A percentile compares a stretch with the other conserved stretches of the same genome.
phyloP scores from a whole-genome alignment of 2,329 filamentous ascomycete species.

The Colletotrichum scovillei region DNA sequence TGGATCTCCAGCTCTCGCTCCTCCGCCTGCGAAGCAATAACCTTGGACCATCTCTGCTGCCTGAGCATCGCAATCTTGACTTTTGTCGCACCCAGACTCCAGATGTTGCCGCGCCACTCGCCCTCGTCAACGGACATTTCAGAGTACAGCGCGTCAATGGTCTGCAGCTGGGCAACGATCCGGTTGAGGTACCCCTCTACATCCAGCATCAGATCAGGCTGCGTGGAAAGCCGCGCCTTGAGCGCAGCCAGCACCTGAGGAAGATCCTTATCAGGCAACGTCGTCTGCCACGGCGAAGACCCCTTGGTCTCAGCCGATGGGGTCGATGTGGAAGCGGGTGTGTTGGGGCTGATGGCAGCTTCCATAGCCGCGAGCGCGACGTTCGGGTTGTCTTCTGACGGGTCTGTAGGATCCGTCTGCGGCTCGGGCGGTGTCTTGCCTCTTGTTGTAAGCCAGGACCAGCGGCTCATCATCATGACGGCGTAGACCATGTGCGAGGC shows the following conservation, averaged over 20 bases:
- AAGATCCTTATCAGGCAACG: slow-evolving; percentile 40
- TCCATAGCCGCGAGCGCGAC: slow-evolving; percentile 19
- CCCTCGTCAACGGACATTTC: slow-evolving; percentile 44
- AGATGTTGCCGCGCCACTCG: slow-evolving; percentile 56
- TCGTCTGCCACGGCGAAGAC: not conserved
- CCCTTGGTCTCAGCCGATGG: not conserved
- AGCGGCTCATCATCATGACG: slow-evolving; percentile 62
- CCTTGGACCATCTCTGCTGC: slow-evolving; percentile 59
- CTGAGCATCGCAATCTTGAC: slow-evolving; percentile 58
- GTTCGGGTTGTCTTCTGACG: not conserved
- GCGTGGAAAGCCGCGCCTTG: slow-evolving; percentile 53
- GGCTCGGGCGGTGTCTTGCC: too few relatives aligned
- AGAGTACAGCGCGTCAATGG: slow-evolving; percentile 51
- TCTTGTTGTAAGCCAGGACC: slow-evolving; percentile 56
- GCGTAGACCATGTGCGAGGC: slow-evolving; percentile 61
- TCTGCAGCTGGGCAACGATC: slow-evolving; percentile 55
- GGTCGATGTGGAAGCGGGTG: not conserved
- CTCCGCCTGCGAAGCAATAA: slow-evolving; percentile 44
- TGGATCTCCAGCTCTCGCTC: not conserved
- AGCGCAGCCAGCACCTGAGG: slow-evolving; percentile 53
- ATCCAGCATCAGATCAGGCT: slow-evolving; percentile 58
- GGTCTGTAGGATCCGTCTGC: not conserved
- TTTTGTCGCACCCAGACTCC: slow-evolving; percentile 61
- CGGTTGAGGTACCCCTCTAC: slow-evolving; percentile 54
- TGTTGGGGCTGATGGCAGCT: slow-evolving; percentile 16